phyloP scores from a whole-genome alignment of 331 rosid genomes.

The Prunus yedoensis region DNA sequence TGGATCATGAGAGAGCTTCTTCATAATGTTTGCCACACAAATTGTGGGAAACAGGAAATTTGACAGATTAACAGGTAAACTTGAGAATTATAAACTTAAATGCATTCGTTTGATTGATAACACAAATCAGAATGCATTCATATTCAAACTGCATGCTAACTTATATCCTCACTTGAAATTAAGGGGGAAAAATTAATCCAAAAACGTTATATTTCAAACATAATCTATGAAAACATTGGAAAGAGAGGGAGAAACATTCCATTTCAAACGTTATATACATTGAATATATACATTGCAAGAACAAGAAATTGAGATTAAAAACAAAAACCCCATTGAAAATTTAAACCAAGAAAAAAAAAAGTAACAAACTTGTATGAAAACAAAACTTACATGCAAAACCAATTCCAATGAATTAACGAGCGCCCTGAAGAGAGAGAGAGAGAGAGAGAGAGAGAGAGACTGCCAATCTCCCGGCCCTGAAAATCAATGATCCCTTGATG shows the following conservation, averaged over 20 bases:
- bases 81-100: not conserved
- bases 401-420: not conserved
- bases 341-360: not conserved
- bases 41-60: not conserved
- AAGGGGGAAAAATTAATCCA: not conserved
- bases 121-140: not conserved
- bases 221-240: not conserved
- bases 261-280: too few relatives aligned
- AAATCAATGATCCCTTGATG: not conserved
- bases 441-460: not conserved
- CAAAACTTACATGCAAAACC: conserved; percentile 15
- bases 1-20: not conserved
- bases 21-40: not conserved
- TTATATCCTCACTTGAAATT: not conserved
- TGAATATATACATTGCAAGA: not conserved
- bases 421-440: not conserved
- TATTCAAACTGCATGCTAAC: not conserved
- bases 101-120: not conserved
- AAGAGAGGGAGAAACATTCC: not conserved
- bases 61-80: too few relatives aligned
- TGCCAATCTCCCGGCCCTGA: not conserved
- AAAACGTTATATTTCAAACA: not conserved
- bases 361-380: not conserved
- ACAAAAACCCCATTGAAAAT: not conserved
- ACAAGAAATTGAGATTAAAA: not conserved